Evolutionary conservation across 2,329 filamentous ascomycete species (phyloP).

Genomic region (Trichoderma sp.): DNA sequence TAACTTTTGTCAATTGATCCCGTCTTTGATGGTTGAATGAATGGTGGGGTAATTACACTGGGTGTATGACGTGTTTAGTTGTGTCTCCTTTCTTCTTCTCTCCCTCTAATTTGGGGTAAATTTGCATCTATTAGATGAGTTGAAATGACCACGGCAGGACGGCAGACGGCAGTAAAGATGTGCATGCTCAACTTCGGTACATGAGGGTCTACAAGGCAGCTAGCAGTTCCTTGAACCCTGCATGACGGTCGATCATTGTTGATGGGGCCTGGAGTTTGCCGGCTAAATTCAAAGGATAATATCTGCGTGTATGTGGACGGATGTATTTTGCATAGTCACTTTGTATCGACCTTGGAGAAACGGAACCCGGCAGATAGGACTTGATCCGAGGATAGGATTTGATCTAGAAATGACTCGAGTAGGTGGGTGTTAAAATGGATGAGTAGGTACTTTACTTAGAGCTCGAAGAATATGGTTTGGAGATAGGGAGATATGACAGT

Average conservation of each 20-base stretch:
- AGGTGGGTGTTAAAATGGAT: neutral
- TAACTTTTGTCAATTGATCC: neutral
- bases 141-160: neutral
- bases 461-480: neutral
- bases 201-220: neutral
- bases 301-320: neutral
- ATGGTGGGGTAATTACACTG: neutral
- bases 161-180: neutral
- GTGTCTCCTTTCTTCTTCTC: neutral
- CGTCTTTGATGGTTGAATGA: neutral
- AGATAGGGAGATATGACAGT: neutral
- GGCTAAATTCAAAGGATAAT: slow-evolving; percentile 16
- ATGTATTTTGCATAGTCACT: neutral
- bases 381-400: neutral
- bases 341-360: neutral
- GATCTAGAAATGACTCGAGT: neutral
- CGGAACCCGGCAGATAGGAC: neutral
- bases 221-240: neutral
- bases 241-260: slow-evolving; percentile 4
- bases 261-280: neutral
- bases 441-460: neutral
- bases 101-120: neutral
- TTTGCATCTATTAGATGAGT: neutral
- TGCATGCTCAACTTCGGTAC: neutral
- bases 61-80: neutral